Evolutionary conservation across 2,329 filamentous ascomycete genomes (phyloP).

Genomic region (Aspergillus pseudoviridinutans): DNA sequence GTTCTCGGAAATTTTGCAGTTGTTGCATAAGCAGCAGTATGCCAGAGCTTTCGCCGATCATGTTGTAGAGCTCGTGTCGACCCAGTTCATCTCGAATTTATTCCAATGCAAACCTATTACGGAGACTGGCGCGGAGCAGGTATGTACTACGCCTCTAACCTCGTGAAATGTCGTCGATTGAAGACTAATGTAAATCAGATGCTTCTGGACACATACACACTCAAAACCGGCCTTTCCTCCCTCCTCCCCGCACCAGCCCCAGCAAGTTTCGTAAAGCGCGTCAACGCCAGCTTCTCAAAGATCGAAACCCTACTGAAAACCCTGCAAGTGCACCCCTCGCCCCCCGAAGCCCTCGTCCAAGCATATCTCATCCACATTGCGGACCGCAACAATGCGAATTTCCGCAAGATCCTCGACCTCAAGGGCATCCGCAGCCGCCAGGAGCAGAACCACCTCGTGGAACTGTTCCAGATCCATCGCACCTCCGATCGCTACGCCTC

Average conservation of each 20-base stretch:
- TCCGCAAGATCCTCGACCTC: constrained; percentile 90
- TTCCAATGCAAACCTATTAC: constrained; percentile 87
- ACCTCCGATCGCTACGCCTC: constrained; percentile 59
- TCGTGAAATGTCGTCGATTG: background rate
- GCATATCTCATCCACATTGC: constrained; percentile 96
- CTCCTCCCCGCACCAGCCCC: constrained; percentile 57
- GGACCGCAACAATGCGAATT: constrained; percentile 90
- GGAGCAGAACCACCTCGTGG: constrained; percentile 77
- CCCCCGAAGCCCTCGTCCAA: constrained; percentile 90
- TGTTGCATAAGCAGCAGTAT: constrained; percentile 88
- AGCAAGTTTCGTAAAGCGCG: constrained; percentile 74
- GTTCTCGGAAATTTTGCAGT: constrained; percentile 68
- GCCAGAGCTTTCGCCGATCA: constrained; percentile 93
- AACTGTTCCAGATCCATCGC: constrained; percentile 86
- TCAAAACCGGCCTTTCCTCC: constrained; percentile 47
- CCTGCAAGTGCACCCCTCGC: constrained; percentile 85
- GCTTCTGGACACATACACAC: constrained; percentile 85
- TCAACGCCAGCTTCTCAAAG: constrained; percentile 76
- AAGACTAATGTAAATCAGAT: constrained; percentile 54
- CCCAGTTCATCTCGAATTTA: constrained; percentile 74
- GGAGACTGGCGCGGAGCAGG: constrained; percentile 90
- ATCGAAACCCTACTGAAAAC: constrained; percentile 94
- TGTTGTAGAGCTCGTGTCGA: constrained; percentile 81
- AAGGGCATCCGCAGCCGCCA: constrained; percentile 80
- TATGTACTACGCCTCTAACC: constrained; percentile 31